Percentiles rank a stretch among this genome's conserved stretches.
Evolutionary conservation across 2,329 filamentous ascomycete genomes (phyloP).

Genomic region (Monilinia vaccinii-corymbosi): DNA sequence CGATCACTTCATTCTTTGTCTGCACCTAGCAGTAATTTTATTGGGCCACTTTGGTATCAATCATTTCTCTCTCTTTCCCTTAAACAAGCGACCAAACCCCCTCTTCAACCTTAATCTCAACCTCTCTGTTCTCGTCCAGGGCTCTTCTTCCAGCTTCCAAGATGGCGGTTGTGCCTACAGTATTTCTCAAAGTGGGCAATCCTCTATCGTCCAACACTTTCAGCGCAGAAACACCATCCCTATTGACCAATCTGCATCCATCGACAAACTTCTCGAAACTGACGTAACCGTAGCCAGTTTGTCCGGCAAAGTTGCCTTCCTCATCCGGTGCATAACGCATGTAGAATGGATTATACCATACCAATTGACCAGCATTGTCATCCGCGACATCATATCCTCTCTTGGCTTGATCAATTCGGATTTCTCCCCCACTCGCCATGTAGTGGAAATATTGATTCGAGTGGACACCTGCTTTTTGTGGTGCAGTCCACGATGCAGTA

Average conservation of each 20-base stretch:
- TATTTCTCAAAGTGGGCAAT: constrained; percentile 79
- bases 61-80: neutral
- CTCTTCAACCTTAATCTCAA: constrained; percentile 61
- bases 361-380: constrained; percentile 58
- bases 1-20: neutral
- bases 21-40: neutral
- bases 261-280: constrained; percentile 96
- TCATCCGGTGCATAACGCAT: constrained; percentile 93
- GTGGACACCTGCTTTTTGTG: constrained; percentile 87
- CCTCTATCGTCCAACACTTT: constrained; percentile 72
- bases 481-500: constrained; percentile 90
- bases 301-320: constrained; percentile 87
- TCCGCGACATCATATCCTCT: constrained; percentile 91
- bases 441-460: constrained; percentile 97
- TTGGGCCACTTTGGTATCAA: neutral
- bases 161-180: constrained; percentile 84
- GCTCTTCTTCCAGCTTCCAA: constrained; percentile 77
- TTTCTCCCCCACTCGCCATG: constrained; percentile 74
- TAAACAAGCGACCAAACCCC: constrained; percentile 57
- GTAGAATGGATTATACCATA: constrained; percentile 93
- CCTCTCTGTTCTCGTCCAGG: constrained; percentile 71
- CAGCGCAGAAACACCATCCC: constrained; percentile 61
- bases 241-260: constrained; percentile 68
- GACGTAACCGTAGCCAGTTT: constrained; percentile 87
- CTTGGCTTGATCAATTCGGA: constrained; percentile 87